phyloP scores from a whole-genome alignment of 345 rosid genomes.

The Dipteronia sinensis region DNA sequence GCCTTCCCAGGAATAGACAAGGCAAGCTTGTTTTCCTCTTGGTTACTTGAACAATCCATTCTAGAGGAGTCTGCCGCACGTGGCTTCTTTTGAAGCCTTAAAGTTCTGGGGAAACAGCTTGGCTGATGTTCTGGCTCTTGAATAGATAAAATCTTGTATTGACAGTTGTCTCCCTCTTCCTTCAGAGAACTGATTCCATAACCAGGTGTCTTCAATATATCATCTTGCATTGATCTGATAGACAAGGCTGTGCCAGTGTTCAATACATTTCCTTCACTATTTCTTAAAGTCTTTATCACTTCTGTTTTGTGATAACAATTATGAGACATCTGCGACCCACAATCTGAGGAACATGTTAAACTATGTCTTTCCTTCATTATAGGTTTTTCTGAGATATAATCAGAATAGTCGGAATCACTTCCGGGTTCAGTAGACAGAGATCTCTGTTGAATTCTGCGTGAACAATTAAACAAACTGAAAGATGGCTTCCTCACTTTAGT shows the following conservation, averaged over 20 bases:
- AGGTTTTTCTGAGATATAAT: slow-evolving; percentile 47
- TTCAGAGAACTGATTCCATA: slow-evolving; percentile 30
- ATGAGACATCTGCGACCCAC: slow-evolving; percentile 38
- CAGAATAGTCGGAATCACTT: slow-evolving; percentile 50
- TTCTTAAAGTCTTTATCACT: slow-evolving; percentile 57
- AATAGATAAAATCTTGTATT: slow-evolving; percentile 17
- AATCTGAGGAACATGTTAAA: slow-evolving; percentile 36
- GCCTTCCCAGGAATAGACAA: slow-evolving; percentile 28
- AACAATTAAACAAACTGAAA: slow-evolving; percentile 74
- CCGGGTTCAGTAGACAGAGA: slow-evolving; percentile 36
- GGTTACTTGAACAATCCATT: slow-evolving; percentile 21
- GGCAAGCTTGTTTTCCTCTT: slow-evolving; percentile 36
- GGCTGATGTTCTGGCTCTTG: slow-evolving; percentile 39
- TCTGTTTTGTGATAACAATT: slow-evolving; percentile 33
- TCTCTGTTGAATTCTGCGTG: slow-evolving; percentile 58
- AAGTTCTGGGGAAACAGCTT: slow-evolving; percentile 44
- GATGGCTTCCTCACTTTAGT: slow-evolving; percentile 54
- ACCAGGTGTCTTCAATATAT: slow-evolving; percentile 24
- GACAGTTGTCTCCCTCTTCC: slow-evolving; percentile 29
- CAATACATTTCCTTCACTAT: slow-evolving; percentile 73
- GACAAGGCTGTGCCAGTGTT: slow-evolving; percentile 48
- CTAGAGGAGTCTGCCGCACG: slow-evolving; percentile 22
- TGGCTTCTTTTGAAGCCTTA: slow-evolving; percentile 36
- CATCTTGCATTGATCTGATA: slow-evolving; percentile 36
- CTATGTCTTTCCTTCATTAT: slow-evolving; percentile 34